Evolutionary conservation across 1,284 basidiomycete genomes (phyloP).

Genomic region (Termitomyces sp.): DNA sequence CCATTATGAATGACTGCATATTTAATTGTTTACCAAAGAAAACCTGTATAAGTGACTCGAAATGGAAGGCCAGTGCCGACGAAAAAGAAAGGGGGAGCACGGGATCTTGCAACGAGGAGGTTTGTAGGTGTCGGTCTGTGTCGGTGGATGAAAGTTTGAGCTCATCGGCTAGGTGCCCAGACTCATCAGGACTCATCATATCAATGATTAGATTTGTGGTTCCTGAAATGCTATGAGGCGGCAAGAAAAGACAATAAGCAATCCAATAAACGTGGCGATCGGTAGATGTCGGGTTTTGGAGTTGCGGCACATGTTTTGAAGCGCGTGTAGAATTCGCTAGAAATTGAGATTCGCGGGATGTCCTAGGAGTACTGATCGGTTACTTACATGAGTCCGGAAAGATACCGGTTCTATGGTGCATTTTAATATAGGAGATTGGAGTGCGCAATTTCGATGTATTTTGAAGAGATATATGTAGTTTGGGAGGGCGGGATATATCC

Average conservation of each 20-base stretch:
- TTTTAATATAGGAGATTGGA: neutral
- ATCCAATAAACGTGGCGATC: neutral
- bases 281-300: neutral
- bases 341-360: neutral
- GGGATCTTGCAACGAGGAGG: conserved; percentile 2
- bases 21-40: neutral
- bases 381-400: neutral
- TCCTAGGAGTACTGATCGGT: neutral
- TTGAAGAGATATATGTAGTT: no score
- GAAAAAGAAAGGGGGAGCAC: neutral
- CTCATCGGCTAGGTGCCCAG: neutral
- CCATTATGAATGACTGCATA: neutral
- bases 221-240: conserved; percentile 4
- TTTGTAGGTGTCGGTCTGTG: neutral
- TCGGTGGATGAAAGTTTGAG: neutral
- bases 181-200: neutral
- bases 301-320: neutral
- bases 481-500: no score
- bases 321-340: neutral
- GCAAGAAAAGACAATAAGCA: conserved; percentile 4
- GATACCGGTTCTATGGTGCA: neutral
- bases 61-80: neutral
- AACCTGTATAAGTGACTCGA: neutral
- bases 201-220: conserved; percentile 1
- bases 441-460: neutral